Conservation (phyloP, 805 yeast species). For the Cyberlindnera saturnus region DNA sequence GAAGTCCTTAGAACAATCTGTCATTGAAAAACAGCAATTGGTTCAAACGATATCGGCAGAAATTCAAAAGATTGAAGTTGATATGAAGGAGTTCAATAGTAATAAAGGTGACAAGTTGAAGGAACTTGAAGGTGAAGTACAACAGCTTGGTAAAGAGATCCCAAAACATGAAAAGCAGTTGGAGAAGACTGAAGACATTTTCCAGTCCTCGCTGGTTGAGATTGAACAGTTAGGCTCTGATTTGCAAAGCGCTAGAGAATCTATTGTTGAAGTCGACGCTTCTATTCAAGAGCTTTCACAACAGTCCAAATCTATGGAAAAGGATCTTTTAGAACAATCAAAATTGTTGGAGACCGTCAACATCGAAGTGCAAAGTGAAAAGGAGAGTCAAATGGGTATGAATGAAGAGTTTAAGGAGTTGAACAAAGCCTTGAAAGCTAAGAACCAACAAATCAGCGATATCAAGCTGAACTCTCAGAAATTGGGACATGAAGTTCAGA, state of each 20-base stretch:
- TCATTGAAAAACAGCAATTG: constrained; percentile 30
- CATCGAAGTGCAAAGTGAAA: constrained; percentile 29
- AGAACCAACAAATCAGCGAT: constrained; percentile 35
- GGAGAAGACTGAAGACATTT: constrained; percentile 43
- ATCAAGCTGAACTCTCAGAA: constrained; percentile 47
- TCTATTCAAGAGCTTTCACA: constrained; percentile 31
- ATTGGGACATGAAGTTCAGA: constrained; percentile 49
- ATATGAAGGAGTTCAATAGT: constrained; percentile 72
- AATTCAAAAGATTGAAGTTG: constrained; percentile 54
- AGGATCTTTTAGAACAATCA: constrained; percentile 25
- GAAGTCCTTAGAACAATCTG: constrained; percentile 30
- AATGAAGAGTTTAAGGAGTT: constrained; percentile 72
- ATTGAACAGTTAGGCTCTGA: constrained; percentile 64
- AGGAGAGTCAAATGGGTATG: constrained; percentile 54
- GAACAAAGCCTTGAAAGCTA: constrained; percentile 37
- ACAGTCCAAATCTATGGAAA: constrained; percentile 21
- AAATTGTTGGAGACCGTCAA: constrained; percentile 23
- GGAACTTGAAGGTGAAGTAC: constrained; percentile 51
- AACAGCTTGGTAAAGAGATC: constrained; percentile 31
- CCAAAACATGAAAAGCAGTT: constrained; percentile 32
- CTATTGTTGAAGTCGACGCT: constrained; percentile 30
- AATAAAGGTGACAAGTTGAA: constrained; percentile 79
- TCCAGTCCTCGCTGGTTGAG: constrained; percentile 62
- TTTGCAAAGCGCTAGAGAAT: constrained; percentile 37
- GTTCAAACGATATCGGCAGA: constrained; percentile 33